phyloP scores from a whole-genome alignment of 495 filamentous ascomycete genomes.

The Podospora fimiseda region DNA sequence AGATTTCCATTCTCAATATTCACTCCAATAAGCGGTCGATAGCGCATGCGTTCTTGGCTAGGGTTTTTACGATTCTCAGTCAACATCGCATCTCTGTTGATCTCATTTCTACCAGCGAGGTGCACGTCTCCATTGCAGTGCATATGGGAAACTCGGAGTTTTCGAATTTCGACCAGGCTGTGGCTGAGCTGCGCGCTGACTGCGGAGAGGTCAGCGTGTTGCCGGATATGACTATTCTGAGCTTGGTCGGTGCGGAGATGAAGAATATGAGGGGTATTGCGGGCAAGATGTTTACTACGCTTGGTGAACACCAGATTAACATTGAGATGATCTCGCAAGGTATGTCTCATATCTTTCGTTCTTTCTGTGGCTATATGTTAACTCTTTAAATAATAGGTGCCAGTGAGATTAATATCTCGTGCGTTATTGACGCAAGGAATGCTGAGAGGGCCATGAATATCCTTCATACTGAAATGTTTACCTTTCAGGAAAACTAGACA shows the following conservation, averaged over 20 bases:
- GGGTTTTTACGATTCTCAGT: conserved; percentile 82
- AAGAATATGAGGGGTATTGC: conserved; percentile 90
- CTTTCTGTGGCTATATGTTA: conserved; percentile 1
- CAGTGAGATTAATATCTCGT: conserved; percentile 98
- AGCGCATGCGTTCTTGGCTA: conserved; percentile 83
- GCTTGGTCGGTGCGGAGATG: conserved; percentile 87
- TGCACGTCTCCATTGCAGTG: conserved; percentile 92
- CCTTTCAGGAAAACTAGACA: conserved; percentile 49
- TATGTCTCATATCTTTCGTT: conserved; percentile 36
- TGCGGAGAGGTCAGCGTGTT: conserved; percentile 83
- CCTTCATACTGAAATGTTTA: conserved; percentile 88
- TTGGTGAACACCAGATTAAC: conserved; percentile 84
- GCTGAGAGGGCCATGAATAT: conserved; percentile 90
- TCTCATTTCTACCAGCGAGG: conserved; percentile 87
- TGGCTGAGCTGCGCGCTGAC: conserved; percentile 56
- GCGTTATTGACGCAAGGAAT: conserved; percentile 87
- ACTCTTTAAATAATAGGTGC: conserved; percentile 52
- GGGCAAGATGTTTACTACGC: conserved; percentile 80
- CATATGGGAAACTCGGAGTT: conserved; percentile 67
- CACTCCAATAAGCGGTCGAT: conserved; percentile 77
- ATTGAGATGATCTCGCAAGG: conserved; percentile 98
- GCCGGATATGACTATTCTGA: conserved; percentile 83
- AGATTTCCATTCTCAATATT: conserved; percentile 88
- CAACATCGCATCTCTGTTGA: conserved; percentile 77
- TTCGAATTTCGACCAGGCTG: conserved; percentile 57